Conservation (phyloP, 208 protist genomes). For the Angomonas ambiguus region DNA sequence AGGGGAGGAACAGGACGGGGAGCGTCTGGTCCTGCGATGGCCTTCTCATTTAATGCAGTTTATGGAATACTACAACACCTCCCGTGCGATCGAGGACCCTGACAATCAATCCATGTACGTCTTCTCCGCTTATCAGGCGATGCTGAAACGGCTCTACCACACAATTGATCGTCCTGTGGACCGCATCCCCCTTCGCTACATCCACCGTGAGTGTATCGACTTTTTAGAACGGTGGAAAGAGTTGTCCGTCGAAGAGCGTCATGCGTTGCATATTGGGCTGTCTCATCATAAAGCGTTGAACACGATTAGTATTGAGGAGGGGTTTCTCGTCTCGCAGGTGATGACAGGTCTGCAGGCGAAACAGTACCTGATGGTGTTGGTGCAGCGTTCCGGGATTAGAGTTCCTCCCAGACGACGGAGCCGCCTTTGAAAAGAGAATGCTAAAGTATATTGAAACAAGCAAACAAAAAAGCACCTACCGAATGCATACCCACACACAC, state of each 20-base stretch:
- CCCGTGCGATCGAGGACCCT: constrained; percentile 59
- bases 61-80: constrained; percentile 84
- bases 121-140: constrained; percentile 48
- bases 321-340: constrained; percentile 43
- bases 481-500: too few relatives aligned
- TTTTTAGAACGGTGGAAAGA: constrained; percentile 54
- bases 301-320: constrained; percentile 50
- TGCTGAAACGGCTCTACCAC: constrained; percentile 57
- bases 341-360: constrained; percentile 76
- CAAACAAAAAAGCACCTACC: background rate
- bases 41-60: constrained; percentile 86
- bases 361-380: constrained; percentile 60
- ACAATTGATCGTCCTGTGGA: constrained; percentile 42
- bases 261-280: constrained; percentile 44
- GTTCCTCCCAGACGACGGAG: background rate
- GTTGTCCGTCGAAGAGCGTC: constrained; percentile 24
- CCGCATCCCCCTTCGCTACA: constrained; percentile 52
- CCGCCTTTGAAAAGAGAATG: background rate
- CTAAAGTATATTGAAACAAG: background rate
- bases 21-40: constrained; percentile 71
- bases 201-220: constrained; percentile 39
- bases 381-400: constrained; percentile 2
- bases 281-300: constrained; percentile 79
- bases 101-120: constrained; percentile 51
- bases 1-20: constrained; percentile 43